Evolutionary conservation across 805 yeast genomes (phyloP).

Genomic region (Wickerhamiella siamensis): DNA sequence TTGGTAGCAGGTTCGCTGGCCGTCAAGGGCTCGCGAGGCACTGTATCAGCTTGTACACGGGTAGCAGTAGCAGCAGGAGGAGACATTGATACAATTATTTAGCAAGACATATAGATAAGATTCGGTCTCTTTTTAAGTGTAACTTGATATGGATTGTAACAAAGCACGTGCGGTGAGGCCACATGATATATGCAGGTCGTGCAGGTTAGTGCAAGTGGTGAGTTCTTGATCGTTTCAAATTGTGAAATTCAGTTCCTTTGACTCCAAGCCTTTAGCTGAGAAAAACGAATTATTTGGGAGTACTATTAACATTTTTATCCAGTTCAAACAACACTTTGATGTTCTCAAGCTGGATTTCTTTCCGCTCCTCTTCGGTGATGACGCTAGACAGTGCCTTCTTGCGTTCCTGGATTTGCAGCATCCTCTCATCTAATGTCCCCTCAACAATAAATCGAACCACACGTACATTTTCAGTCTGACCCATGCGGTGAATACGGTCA

Average conservation of each 20-base stretch:
- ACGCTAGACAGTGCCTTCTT: constrained; percentile 33
- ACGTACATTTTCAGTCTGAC: constrained; percentile 59
- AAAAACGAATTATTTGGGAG: too few species aligned
- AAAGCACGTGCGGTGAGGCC: too few species aligned
- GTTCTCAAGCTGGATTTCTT: constrained; percentile 25
- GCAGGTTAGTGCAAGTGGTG: too few species aligned
- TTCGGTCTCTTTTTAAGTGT: too few species aligned
- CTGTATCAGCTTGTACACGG: not conserved
- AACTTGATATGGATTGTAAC: too few species aligned
- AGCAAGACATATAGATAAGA: too few species aligned
- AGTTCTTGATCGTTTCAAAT: too few species aligned
- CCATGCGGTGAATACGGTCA: constrained; percentile 82
- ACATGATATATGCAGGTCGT: too few species aligned
- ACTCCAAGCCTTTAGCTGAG: too few species aligned
- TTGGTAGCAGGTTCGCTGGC: not conserved
- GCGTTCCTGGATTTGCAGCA: constrained; percentile 75
- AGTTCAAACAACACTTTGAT: constrained; percentile 24
- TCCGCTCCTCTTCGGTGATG: constrained; percentile 26
- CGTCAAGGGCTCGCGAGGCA: not conserved
- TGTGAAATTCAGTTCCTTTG: too few species aligned
- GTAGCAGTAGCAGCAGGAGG: constrained; percentile 2
- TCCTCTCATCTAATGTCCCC: constrained; percentile 72
- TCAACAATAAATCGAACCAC: constrained; percentile 71
- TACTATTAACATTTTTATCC: constrained; percentile 7
- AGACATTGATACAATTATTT: too few species aligned